phyloP scores from a whole-genome alignment of 23 red algal species.

The Gracilariopsis chorda region DNA sequence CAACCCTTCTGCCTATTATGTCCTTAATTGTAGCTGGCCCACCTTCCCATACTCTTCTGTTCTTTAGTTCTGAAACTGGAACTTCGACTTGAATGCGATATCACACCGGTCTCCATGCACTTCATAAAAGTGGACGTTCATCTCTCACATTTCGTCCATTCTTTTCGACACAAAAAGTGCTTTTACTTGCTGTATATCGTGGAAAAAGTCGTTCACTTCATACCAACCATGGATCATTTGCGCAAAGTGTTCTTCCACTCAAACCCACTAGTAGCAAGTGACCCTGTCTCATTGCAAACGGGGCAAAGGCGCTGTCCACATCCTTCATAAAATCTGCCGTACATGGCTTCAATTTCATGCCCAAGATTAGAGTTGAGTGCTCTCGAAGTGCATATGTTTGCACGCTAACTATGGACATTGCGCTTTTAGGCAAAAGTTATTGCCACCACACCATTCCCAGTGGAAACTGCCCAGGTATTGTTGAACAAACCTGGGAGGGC shows the following conservation, averaged over 20 bases:
- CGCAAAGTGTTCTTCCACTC: conserved; percentile 49
- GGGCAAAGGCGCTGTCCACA: conserved; percentile 35
- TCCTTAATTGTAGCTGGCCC: conserved; percentile 71
- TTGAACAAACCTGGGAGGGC: neutral
- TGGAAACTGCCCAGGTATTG: neutral
- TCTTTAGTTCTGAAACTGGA: conserved; percentile 59
- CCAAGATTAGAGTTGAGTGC: neutral
- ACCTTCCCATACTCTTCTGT: conserved; percentile 58
- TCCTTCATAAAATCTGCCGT: conserved; percentile 67
- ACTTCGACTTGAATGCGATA: conserved; percentile 65
- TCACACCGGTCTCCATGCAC: conserved; percentile 39
- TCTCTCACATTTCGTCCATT: conserved; percentile 52
- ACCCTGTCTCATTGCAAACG: conserved; percentile 40
- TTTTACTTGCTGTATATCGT: conserved; percentile 65
- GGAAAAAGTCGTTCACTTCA: conserved; percentile 69
- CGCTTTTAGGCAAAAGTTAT: conserved; percentile 26
- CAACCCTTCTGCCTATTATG: conserved; percentile 8
- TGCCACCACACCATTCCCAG: neutral
- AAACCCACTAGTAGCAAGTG: conserved; percentile 58
- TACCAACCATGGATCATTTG: conserved; percentile 64
- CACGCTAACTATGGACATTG: conserved; percentile 3
- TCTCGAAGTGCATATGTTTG: conserved; percentile 32
- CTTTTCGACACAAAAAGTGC: conserved; percentile 74
- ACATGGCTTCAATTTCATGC: neutral
- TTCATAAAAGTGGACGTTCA: conserved; percentile 30